Base-by-base conservation (phyloP, 148 eudicot species). In the Arbutus unedo region DNA sequence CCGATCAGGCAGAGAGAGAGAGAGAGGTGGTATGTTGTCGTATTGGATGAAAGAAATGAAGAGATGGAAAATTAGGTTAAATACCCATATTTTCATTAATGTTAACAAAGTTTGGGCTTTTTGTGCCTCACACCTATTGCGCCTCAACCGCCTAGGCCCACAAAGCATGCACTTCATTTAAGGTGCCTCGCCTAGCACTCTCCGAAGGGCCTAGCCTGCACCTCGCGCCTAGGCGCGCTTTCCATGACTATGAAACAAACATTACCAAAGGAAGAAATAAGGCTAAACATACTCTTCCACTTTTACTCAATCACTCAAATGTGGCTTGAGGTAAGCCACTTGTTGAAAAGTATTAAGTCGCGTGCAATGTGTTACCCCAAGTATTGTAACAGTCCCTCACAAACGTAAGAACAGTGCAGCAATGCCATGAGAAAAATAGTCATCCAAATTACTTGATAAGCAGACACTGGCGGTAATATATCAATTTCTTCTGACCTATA, bases 401-500 rank as follows among this genome's bases (percentile, higher is more conserved):
- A 41, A 66, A 60, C 7, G 19, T 3, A 48, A 11, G 44, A 45
- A 66, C 23, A 2, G 67, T 59, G 54, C 45, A 43, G 64, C 68
- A 38, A 13, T 8, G 50, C 14, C 71, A 60, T 79, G 81, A 9
- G 54, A 45, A 79, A 64, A 79, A 49, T 68, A 13, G 74, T 49
- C 4, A 4, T 8, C 10, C 47, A 74, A 82, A 53, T 15, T 59
- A 68, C 43, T 21, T 23, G 55, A 38, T 56, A 81, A 41, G 50
- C 66, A 81, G 31, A 59, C 21, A 50, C n/a, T 44, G 45, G 74
- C n/a, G 9, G 81, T 10, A 79, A 79, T 38, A 45, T 4, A 18
- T n/a, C 54, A 50, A 81, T 23, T 16, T 82, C 77, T 8, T 50
- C 67, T 78, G 44, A 89, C 93, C 91, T 83, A 78, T 80, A 44